These are phyloP conservation scores for Teunomyces lycoperdinae DNA, from an alignment of 805 yeast genomes.

Conservation along the genomic window DNA sequence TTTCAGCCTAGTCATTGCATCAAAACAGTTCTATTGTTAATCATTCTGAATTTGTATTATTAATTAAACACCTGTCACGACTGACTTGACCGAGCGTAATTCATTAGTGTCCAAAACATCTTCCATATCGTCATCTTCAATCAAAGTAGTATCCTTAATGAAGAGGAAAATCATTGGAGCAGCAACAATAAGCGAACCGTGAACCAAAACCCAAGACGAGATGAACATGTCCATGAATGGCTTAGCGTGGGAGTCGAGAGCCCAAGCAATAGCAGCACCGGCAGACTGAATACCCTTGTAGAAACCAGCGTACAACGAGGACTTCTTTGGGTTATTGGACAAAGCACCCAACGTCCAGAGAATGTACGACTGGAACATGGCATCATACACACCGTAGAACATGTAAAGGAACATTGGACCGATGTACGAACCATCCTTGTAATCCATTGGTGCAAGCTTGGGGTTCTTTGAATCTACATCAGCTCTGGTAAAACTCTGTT, in stretches of 20 bases:
- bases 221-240: slow-evolving; percentile 44
- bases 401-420: slow-evolving; percentile 64
- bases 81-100: slow-evolving; percentile 1
- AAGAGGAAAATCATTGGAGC: slow-evolving; percentile 45
- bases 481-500: slow-evolving; percentile 39
- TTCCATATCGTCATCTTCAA: slow-evolving; percentile 26
- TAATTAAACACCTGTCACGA: neutral
- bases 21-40: neutral
- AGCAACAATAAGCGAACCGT: slow-evolving; percentile 49
- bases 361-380: slow-evolving; percentile 56
- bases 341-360: slow-evolving; percentile 61
- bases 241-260: slow-evolving; percentile 44
- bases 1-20: neutral
- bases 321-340: slow-evolving; percentile 54
- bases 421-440: slow-evolving; percentile 44
- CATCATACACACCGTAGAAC: slow-evolving; percentile 59
- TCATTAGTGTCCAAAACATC: slow-evolving; percentile 11
- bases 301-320: slow-evolving; percentile 57
- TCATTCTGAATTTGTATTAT: neutral
- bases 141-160: slow-evolving; percentile 43
- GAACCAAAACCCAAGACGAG: slow-evolving; percentile 46
- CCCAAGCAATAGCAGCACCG: slow-evolving; percentile 61
- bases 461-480: slow-evolving; percentile 17
- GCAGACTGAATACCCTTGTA: slow-evolving; percentile 65
- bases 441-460: slow-evolving; percentile 38